These are phyloP conservation scores for Amanita subjunquillea DNA, from an alignment of 768 basidiomycete species.

Conservation along the genomic window DNA sequence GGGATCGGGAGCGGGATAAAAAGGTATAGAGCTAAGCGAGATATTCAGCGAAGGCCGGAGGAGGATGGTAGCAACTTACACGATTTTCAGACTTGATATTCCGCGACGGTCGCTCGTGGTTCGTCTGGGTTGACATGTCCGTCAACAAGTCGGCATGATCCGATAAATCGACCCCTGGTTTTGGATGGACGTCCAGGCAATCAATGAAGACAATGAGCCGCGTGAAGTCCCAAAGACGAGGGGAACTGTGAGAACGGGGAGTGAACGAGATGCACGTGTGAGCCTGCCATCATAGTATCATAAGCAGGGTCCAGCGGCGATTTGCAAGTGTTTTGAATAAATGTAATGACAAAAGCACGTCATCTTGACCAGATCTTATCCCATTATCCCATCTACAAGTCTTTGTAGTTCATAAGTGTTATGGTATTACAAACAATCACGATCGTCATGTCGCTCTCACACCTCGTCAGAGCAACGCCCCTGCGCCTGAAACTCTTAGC, in stretches of 20 bases:
- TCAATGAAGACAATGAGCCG: constrained; percentile 12
- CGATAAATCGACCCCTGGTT: constrained; percentile 10
- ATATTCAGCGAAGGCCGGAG: constrained; percentile 4
- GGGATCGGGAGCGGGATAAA: constrained; percentile 49
- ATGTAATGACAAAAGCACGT: not conserved
- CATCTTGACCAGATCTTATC: not conserved
- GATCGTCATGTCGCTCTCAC: not conserved
- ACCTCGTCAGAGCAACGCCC: not conserved
- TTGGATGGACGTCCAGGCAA: not conserved
- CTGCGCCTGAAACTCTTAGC: not conserved
- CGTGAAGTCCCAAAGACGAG: constrained; percentile 16
- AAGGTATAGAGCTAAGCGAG: constrained; percentile 47
- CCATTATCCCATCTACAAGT: too few relatives aligned
- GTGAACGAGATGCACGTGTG: constrained; percentile 35
- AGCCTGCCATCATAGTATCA: constrained; percentile 7
- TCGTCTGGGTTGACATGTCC: constrained; percentile 14
- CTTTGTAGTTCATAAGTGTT: too few relatives aligned
- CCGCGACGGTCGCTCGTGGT: constrained; percentile 30
- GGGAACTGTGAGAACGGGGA: constrained; percentile 28
- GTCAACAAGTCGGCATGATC: constrained; percentile 21
- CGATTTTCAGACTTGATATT: constrained; percentile 35
- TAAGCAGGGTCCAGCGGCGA: not conserved
- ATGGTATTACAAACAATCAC: too few relatives aligned
- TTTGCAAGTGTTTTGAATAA: too few relatives aligned
- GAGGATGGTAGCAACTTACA: constrained; percentile 19